Percentiles rank a stretch among this genome's conserved stretches.
These are phyloP conservation scores for Teunomyces aglyptinius DNA, from an alignment of 805 yeast genomes.

Conservation along the genomic window DNA sequence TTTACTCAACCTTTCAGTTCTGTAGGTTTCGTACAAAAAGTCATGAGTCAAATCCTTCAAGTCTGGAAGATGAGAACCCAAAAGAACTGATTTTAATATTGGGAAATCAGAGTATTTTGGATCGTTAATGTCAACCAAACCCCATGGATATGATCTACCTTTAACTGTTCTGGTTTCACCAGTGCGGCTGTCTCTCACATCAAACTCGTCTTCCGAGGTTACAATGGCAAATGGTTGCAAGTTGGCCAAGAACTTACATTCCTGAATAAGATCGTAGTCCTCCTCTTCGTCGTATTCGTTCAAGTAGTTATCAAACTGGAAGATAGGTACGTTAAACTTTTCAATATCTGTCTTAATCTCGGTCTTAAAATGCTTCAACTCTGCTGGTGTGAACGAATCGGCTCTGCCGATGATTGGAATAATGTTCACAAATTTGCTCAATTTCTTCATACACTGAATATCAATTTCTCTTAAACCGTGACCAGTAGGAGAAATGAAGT, in stretches of 20 bases:
- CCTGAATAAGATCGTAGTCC: conserved; percentile 73
- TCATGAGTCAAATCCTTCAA: conserved; percentile 79
- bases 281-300: conserved; percentile 64
- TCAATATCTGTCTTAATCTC: conserved; percentile 63
- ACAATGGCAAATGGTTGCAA: conserved; percentile 78
- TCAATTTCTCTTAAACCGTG: conserved; percentile 80
- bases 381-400: conserved; percentile 71
- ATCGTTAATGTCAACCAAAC: conserved; percentile 54
- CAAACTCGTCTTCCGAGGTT: conserved; percentile 58
- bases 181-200: conserved; percentile 36
- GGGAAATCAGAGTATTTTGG: conserved; percentile 54
- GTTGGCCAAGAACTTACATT: conserved; percentile 56
- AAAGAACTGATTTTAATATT: conserved; percentile 61
- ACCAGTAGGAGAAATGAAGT: conserved; percentile 76
- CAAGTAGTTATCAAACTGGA: conserved; percentile 59
- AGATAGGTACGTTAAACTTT: conserved; percentile 68
- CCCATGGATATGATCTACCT: conserved; percentile 79
- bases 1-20: conserved; percentile 71
- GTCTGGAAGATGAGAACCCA: conserved; percentile 82
- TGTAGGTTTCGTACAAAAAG: conserved; percentile 70
- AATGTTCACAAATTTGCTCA: conserved; percentile 73
- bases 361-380: conserved; percentile 58
- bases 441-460: conserved; percentile 62
- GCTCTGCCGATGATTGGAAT: conserved; percentile 82
- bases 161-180: conserved; percentile 47